Evolutionary conservation across 768 basidiomycete species (phyloP).

Genomic region (Panellus pusillus): DNA sequence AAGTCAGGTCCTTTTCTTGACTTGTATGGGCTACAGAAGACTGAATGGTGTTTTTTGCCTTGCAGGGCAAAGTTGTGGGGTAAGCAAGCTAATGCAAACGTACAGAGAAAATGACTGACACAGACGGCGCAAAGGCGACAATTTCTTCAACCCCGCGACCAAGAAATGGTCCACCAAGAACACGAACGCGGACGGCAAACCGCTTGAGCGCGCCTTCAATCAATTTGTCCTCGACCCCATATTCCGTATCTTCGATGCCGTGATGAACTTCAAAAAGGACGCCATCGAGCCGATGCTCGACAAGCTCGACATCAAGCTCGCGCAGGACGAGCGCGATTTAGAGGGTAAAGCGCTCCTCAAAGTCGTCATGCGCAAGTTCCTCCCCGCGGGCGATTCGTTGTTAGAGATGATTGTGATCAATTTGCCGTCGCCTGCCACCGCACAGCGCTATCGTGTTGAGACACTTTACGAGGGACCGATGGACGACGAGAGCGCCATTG

Average conservation of each 20-base stretch:
- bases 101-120: no score
- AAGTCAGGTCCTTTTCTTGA: not conserved
- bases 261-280: conserved; percentile 99
- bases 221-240: conserved; percentile 98
- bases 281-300: conserved; percentile 80
- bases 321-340: conserved; percentile 84
- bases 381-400: conserved; percentile 97
- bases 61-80: conserved; percentile 75
- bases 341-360: conserved; percentile 97
- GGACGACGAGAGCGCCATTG: conserved; percentile 99
- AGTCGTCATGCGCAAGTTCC: conserved; percentile 98
- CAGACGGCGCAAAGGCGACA: conserved; percentile 61
- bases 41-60: not conserved
- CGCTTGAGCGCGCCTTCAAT: conserved; percentile 98
- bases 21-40: not conserved
- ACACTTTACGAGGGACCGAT: conserved; percentile 99
- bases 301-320: conserved; percentile 93
- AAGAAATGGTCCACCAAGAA: conserved; percentile 92
- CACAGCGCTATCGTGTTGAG: conserved; percentile 98
- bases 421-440: conserved; percentile 95
- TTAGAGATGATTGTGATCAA: conserved; percentile 99
- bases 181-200: conserved; percentile 77
- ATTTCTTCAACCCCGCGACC: conserved; percentile 97
- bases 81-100: no score
- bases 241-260: conserved; percentile 96